Percentiles rank a stretch among this genome's conserved stretches.
Conservation (phyloP, 75 land plant species). For the Picea glauca region DNA sequence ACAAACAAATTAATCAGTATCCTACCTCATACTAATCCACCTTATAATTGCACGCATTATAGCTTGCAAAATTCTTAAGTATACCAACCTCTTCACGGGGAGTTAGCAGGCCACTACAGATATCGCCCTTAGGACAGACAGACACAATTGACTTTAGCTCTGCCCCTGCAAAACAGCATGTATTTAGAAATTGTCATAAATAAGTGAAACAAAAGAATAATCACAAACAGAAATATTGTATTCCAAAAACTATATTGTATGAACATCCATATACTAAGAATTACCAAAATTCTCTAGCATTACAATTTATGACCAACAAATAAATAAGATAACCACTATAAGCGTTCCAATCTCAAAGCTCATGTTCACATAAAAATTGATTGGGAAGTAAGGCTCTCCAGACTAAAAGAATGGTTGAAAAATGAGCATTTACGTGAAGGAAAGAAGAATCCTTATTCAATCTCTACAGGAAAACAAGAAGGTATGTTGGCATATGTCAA, state of each 20-base stretch:
- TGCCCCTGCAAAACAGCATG: conserved; percentile 16
- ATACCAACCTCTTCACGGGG: conserved; percentile 24
- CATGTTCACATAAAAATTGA: background rate
- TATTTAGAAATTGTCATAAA: background rate
- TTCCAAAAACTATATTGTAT: too few species aligned
- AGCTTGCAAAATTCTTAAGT: background rate
- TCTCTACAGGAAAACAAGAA: background rate
- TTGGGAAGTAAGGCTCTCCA: background rate
- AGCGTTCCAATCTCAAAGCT: background rate
- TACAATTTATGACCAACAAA: too few species aligned
- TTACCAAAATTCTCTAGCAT: too few species aligned
- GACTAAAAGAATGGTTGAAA: background rate
- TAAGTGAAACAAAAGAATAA: background rate
- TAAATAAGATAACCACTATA: too few species aligned
- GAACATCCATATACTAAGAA: too few species aligned
- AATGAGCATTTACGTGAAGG: background rate
- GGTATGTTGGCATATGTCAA: background rate
- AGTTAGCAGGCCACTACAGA: conserved; percentile 20
- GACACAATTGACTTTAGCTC: conserved; percentile 27
- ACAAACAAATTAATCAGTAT: background rate
- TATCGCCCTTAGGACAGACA: conserved; percentile 23
- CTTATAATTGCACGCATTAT: background rate
- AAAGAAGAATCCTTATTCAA: background rate
- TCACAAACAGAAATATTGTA: conserved; percentile 1
- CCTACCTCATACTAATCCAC: background rate